phyloP scores from a whole-genome alignment of 805 yeast genomes.

The Soucietia sequanensis region DNA sequence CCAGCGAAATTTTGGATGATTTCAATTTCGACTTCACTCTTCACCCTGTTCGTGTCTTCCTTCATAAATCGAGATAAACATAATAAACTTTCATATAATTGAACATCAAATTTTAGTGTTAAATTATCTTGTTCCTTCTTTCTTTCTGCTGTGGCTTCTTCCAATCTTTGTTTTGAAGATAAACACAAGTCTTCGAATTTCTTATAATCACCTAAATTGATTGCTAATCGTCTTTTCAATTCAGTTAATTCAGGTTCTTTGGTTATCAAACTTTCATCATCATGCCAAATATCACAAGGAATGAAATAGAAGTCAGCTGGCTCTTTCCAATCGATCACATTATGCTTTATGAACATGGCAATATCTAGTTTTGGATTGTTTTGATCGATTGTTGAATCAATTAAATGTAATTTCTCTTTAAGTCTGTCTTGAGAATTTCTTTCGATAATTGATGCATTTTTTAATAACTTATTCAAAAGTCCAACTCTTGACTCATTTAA shows the following conservation, averaged over 20 bases:
- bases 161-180: slow-evolving; percentile 50
- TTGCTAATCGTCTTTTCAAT: slow-evolving; percentile 51
- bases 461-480: slow-evolving; percentile 67
- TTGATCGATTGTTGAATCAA: slow-evolving; percentile 58
- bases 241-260: slow-evolving; percentile 57
- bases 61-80: slow-evolving; percentile 61
- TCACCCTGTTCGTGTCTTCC: slow-evolving; percentile 72
- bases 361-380: slow-evolving; percentile 77
- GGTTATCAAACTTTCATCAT: slow-evolving; percentile 72
- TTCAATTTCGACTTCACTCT: slow-evolving; percentile 84
- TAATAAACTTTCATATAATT: slow-evolving; percentile 50
- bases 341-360: slow-evolving; percentile 91
- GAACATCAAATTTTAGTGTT: slow-evolving; percentile 53
- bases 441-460: slow-evolving; percentile 62
- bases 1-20: slow-evolving; percentile 84
- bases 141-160: slow-evolving; percentile 38
- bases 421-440: slow-evolving; percentile 43
- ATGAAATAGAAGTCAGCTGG: slow-evolving; percentile 82
- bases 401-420: slow-evolving; percentile 48
- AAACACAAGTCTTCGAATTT: slow-evolving; percentile 41
- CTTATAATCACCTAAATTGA: slow-evolving; percentile 36
- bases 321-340: slow-evolving; percentile 70
- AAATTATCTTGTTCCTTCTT: slow-evolving; percentile 33
- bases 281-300: slow-evolving; percentile 96
- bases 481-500: slow-evolving; percentile 76